phyloP scores from a whole-genome alignment of 2,329 filamentous ascomycete genomes.

The Pestalotiopsis sp. region DNA sequence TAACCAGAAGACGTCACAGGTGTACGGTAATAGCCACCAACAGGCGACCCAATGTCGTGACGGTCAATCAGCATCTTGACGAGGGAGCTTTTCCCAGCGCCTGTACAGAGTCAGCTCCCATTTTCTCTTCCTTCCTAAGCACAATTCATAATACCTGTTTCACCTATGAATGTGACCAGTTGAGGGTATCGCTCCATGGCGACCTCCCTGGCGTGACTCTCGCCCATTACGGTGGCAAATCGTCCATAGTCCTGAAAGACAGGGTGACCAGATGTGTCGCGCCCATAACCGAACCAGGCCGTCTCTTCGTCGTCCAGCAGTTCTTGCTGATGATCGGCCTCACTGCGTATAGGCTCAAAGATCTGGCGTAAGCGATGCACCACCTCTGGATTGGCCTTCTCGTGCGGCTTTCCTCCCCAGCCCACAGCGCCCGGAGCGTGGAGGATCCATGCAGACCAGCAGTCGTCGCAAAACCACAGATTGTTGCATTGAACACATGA shows the following conservation, averaged over 20 bases:
- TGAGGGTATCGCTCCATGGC: conserved; percentile 23
- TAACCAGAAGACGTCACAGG: conserved; percentile 36
- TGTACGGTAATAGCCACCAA: conserved; percentile 25
- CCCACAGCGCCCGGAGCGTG: conserved; percentile 23
- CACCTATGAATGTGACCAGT: conserved; percentile 38
- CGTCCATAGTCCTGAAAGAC: conserved; percentile 41
- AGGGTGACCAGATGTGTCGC: conserved; percentile 13
- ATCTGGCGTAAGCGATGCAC: conserved; percentile 9
- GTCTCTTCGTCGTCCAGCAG: conserved; percentile 7
- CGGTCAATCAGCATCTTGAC: conserved; percentile 43
- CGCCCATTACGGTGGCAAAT: conserved; percentile 35
- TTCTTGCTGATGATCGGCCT: conserved; percentile 8
- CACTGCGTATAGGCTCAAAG: conserved; percentile 5
- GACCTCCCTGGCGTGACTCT: conserved; percentile 4
- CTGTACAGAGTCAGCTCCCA: conserved; percentile 8
- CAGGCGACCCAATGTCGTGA: conserved; percentile 16
- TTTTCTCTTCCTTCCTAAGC: not conserved
- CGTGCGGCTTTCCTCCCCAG: conserved; percentile 24
- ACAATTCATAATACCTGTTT: conserved; percentile 22
- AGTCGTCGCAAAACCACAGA: conserved; percentile 30
- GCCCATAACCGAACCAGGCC: conserved; percentile 9
- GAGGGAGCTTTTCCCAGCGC: conserved; percentile 45
- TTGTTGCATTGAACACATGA: conserved; percentile 34
- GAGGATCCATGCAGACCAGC: conserved; percentile 32
- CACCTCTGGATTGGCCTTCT: conserved; percentile 13